Conservation (phyloP, 768 basidiomycete genomes). For the Pleurotus salmoneostramineus region DNA sequence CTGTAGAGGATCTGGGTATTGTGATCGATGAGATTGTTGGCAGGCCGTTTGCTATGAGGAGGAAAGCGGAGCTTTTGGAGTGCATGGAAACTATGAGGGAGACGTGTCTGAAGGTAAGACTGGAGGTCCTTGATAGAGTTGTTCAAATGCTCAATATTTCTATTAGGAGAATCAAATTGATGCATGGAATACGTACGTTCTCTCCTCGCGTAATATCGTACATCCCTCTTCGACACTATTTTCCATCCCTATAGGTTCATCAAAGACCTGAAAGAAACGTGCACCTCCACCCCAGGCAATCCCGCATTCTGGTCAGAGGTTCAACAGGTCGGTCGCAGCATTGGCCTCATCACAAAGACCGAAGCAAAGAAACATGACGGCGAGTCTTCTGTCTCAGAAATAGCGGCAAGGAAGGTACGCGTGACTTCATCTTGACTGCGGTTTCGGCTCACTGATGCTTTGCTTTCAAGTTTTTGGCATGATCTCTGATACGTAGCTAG, state of each 20-base stretch:
- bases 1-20: slow-evolving; percentile 71
- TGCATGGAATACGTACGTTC: slow-evolving; percentile 65
- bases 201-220: not conserved
- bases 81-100: slow-evolving; percentile 69
- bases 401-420: slow-evolving; percentile 50
- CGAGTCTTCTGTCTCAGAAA: slow-evolving; percentile 52
- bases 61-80: slow-evolving; percentile 66
- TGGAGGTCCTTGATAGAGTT: not conserved
- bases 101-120: slow-evolving; percentile 53
- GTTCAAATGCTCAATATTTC: slow-evolving; percentile 13
- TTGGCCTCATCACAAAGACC: slow-evolving; percentile 58
- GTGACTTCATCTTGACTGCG: not conserved
- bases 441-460: slow-evolving; percentile 3
- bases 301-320: slow-evolving; percentile 64
- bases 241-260: slow-evolving; percentile 47
- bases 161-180: slow-evolving; percentile 78
- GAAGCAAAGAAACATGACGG: slow-evolving; percentile 64
- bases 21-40: slow-evolving; percentile 70
- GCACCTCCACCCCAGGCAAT: slow-evolving; percentile 55
- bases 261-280: slow-evolving; percentile 51
- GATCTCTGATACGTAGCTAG: not conserved
- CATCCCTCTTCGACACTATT: not conserved
- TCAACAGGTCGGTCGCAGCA: slow-evolving; percentile 38
- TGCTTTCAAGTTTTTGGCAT: not conserved
- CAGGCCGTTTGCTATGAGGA: slow-evolving; percentile 65